Base-by-base conservation (phyloP, 2,329 filamentous ascomycete genomes). In the Sporothrix inflata region DNA sequence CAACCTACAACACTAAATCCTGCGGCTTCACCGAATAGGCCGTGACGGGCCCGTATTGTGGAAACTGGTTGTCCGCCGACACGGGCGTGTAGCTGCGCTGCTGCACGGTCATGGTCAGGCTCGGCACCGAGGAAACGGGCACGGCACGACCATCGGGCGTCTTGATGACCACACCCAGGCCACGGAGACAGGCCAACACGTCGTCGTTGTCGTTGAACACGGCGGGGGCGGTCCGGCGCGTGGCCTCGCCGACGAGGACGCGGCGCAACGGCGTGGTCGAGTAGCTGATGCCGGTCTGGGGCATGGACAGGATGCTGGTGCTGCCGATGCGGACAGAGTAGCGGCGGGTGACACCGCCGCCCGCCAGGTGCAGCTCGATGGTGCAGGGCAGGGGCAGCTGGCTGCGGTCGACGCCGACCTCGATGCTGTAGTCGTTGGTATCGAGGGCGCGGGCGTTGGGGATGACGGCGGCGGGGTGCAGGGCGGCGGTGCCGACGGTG, bases 91-190 rank as follows among this genome's bases (percentile, higher is more conserved):
- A 79, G 38, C 72, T 73, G 7, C 76, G 73, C 42, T 79, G 77
- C 71, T 82, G 79, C 19, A 84, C 74, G 7, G 79, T 78, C 40
- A 84, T 65, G 70, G 79, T 76, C 68, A 84, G 78, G 73, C 83
- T 83, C 27, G 80, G 77, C 9, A 79, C 74, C n/a, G 71, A 67
- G 4, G 57, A 60, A 21, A 76, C 55, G 4, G 80, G 74, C 27
- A 81, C 77, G 1, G 51, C 63, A 9, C 76, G 77, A 19, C 81
- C 82, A 24, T 84, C 77, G 11, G 75, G 73, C 71, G 71, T 71
- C 7, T 68, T 61, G 66, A 80, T 75, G 68, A 77, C 73, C 19
- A 78, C 71, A 57, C 73, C 69, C 57, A 78, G 60, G 0, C 75
- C 34, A 38, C 66, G 70, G 16, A 83, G 81, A 78, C 82, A 79